A percentile compares a stretch with the other conserved stretches of the same genome.
Conservation (phyloP, 345 rosid genomes). For the Citrus cavaleriei region DNA sequence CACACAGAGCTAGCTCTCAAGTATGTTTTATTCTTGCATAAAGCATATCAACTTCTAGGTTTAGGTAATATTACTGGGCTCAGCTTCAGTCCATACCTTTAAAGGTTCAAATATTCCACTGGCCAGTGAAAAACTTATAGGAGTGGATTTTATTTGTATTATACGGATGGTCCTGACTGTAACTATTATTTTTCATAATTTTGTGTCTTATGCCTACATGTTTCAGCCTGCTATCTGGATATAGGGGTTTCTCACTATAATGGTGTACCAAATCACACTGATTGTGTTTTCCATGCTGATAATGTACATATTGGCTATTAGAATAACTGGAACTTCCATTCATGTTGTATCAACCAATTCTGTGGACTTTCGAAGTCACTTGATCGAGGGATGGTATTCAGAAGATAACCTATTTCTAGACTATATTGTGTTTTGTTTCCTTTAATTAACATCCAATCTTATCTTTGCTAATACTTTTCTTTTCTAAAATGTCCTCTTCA, state of each 20-base stretch:
- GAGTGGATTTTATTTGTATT: not conserved
- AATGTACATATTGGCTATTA: not conserved
- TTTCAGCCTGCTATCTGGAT: not conserved
- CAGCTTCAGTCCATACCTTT: not conserved
- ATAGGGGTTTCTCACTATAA: not conserved
- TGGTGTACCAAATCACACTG: not conserved
- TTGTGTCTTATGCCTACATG: not conserved
- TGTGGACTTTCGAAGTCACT: not conserved
- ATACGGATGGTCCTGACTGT: not conserved
- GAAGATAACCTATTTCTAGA: not conserved
- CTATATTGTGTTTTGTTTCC: not conserved
- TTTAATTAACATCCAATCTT: not conserved
- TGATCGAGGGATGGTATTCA: not conserved
- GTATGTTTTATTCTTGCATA: constrained; percentile 42
- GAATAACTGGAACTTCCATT: not conserved
- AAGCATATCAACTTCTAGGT: not conserved
- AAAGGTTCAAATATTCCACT: not conserved
- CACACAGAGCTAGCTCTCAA: constrained; percentile 97
- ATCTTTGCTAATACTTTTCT: not conserved
- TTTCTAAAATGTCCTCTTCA: constrained; percentile 9
- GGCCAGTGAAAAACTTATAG: not conserved
- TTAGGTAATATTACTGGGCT: not conserved
- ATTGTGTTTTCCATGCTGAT: not conserved
- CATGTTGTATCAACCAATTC: not conserved
- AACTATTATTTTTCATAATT: not conserved